phyloP scores from a whole-genome alignment of 495 filamentous ascomycete species.

The Pyronema omphalodes region DNA sequence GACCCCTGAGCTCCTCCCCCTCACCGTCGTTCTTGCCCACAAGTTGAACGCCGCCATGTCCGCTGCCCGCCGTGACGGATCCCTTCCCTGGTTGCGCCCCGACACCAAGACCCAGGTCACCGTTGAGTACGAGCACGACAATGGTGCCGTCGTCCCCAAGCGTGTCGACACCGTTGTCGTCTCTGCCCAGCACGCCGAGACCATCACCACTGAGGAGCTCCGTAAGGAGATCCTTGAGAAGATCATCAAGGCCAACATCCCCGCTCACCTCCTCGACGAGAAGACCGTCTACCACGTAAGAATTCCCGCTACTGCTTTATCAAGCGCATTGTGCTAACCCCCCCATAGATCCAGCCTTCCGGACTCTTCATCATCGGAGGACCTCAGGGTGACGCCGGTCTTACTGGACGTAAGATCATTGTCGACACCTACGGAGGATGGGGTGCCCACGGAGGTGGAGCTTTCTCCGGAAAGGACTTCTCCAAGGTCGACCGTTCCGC shows the following conservation, averaged over 20 bases:
- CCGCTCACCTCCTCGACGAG: conserved; percentile 77
- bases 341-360: conserved; percentile 74
- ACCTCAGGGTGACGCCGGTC: conserved; percentile 95
- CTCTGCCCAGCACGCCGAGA: conserved; percentile 78
- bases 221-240: conserved; percentile 93
- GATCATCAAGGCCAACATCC: conserved; percentile 89
- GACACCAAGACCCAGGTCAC: conserved; percentile 99
- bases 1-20: conserved; percentile 88
- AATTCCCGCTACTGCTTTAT: background rate
- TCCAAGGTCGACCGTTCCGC: conserved; percentile 98
- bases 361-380: conserved; percentile 98
- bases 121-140: conserved; percentile 92
- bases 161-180: conserved; percentile 94
- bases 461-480: conserved; percentile 99
- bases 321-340: conserved; percentile 18
- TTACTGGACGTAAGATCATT: conserved; percentile 99
- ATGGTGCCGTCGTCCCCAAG: conserved; percentile 77
- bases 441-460: conserved; percentile 98
- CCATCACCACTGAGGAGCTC: conserved; percentile 80
- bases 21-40: conserved; percentile 85
- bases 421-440: conserved; percentile 99
- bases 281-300: conserved; percentile 81
- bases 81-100: conserved; percentile 82
- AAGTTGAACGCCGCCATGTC: conserved; percentile 90
- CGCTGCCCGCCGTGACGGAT: conserved; percentile 65